Evolutionary conservation across 2,329 filamentous ascomycete species (phyloP).

Genomic region (Trichoderma pleuroti): DNA sequence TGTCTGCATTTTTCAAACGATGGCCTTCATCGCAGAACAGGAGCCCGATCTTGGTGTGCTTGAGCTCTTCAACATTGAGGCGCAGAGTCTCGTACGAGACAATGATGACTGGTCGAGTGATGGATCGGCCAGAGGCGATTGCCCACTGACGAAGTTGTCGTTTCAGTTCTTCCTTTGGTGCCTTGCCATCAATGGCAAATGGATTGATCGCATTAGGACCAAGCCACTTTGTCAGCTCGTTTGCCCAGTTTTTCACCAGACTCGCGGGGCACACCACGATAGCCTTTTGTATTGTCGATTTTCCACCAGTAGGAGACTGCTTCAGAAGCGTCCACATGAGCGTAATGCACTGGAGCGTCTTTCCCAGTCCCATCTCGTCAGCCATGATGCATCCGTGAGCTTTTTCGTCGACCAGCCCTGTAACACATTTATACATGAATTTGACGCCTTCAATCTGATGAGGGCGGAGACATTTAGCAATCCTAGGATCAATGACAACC

Average conservation of each 20-base stretch:
- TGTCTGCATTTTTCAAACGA: constrained; percentile 93
- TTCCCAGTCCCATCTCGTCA: constrained; percentile 97
- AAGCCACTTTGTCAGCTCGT: constrained; percentile 95
- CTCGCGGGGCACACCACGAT: constrained; percentile 96
- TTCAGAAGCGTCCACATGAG: constrained; percentile 96
- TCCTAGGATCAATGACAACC: constrained; percentile 88
- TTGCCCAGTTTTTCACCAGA: constrained; percentile 96
- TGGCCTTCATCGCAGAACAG: constrained; percentile 96
- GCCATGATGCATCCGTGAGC: constrained; percentile 99
- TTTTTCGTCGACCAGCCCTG: constrained; percentile 89
- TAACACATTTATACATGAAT: constrained; percentile 93
- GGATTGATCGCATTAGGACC: constrained; percentile 86
- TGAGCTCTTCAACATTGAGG: constrained; percentile 85
- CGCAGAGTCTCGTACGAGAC: constrained; percentile 96
- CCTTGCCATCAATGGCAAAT: constrained; percentile 96
- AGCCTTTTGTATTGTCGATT: constrained; percentile 88
- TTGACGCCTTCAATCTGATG: constrained; percentile 98
- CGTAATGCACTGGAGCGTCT: constrained; percentile 94
- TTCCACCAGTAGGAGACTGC: constrained; percentile 93
- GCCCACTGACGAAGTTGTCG: constrained; percentile 93
- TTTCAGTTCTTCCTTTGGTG: constrained; percentile 87
- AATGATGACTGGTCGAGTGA: constrained; percentile 91
- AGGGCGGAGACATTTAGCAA: constrained; percentile 85
- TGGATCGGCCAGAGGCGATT: constrained; percentile 80
- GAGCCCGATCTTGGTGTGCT: constrained; percentile 83